These are phyloP conservation scores for Candida freyschussii DNA, from an alignment of 1,139 yeast genomes.

Conservation along the genomic window DNA sequence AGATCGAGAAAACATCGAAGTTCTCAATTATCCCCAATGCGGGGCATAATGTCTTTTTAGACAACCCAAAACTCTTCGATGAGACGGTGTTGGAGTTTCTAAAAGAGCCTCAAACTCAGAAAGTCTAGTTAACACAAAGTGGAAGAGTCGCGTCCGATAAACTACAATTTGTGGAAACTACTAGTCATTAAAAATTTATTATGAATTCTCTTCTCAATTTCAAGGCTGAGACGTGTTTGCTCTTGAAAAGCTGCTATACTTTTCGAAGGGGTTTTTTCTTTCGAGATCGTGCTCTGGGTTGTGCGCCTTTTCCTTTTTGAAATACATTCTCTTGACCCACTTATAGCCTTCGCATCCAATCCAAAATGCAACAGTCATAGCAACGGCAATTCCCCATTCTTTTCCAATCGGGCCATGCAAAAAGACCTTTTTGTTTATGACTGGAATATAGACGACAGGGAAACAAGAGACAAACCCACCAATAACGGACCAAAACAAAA, in stretches of 20 bases:
- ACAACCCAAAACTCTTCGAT: constrained; percentile 64
- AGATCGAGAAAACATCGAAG: constrained; percentile 19
- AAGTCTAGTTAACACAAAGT: background rate
- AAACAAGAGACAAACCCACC: constrained; percentile 68
- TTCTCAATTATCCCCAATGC: constrained; percentile 49
- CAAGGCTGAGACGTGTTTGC: constrained; percentile 23
- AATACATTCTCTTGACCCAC: constrained; percentile 56
- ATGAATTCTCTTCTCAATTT: too few relatives aligned
- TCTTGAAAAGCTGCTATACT: constrained; percentile 55
- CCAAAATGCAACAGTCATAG: constrained; percentile 56
- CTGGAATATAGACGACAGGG: constrained; percentile 87
- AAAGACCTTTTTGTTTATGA: constrained; percentile 73
- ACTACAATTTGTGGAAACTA: too few relatives aligned
- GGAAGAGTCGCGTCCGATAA: too few relatives aligned
- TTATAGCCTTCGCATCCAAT: constrained; percentile 64
- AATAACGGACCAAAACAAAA: constrained; percentile 79
- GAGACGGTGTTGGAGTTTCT: constrained; percentile 41
- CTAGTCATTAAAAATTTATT: too few relatives aligned
- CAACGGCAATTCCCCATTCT: constrained; percentile 83
- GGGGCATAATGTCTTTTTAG: constrained; percentile 78
- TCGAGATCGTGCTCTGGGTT: constrained; percentile 66
- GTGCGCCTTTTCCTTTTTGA: constrained; percentile 38
- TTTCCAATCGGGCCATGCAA: constrained; percentile 68
- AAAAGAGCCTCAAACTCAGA: constrained; percentile 1
- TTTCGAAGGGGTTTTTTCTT: constrained; percentile 56